phyloP scores from a whole-genome alignment of 2,329 filamentous ascomycete genomes.

The Karstenula rhodostoma region DNA sequence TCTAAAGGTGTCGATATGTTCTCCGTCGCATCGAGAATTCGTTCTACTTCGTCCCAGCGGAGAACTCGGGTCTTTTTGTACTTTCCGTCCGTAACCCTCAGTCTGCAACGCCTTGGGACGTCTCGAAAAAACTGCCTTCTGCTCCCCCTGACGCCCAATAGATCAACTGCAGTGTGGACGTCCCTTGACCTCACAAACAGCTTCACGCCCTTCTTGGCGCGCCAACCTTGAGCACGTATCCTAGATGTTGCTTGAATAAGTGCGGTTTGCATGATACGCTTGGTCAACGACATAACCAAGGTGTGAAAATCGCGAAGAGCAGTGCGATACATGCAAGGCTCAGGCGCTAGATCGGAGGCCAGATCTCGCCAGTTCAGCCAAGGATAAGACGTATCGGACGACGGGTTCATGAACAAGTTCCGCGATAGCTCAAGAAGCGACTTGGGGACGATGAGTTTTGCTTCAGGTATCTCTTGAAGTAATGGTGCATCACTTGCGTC shows the following conservation, averaged over 20 bases:
- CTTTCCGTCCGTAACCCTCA: conserved; percentile 56
- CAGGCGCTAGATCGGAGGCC: conserved; percentile 35
- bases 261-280: conserved; percentile 72
- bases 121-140: conserved; percentile 60
- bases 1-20: conserved; percentile 36
- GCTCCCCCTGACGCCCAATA: conserved; percentile 60
- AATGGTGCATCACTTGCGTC: conserved; percentile 20
- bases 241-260: conserved; percentile 76
- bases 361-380: conserved; percentile 46
- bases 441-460: conserved; percentile 37
- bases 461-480: conserved; percentile 44
- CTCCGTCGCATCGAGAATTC: conserved; percentile 23
- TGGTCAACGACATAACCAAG: conserved; percentile 72
- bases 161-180: conserved; percentile 62
- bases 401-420: conserved; percentile 49
- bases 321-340: conserved; percentile 76
- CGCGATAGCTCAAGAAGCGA: conserved; percentile 42
- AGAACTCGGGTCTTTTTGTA: conserved; percentile 38
- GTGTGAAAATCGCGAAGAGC: conserved; percentile 79
- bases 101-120: conserved; percentile 60
- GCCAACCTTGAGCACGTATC: conserved; percentile 60
- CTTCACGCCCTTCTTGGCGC: conserved; percentile 35
- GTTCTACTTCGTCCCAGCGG: conserved; percentile 54
- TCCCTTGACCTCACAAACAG: conserved; percentile 57
- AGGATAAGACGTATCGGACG: conserved; percentile 33